Evolutionary conservation across 768 basidiomycete species (phyloP).

Genomic region (Amylocystis lapponica): DNA sequence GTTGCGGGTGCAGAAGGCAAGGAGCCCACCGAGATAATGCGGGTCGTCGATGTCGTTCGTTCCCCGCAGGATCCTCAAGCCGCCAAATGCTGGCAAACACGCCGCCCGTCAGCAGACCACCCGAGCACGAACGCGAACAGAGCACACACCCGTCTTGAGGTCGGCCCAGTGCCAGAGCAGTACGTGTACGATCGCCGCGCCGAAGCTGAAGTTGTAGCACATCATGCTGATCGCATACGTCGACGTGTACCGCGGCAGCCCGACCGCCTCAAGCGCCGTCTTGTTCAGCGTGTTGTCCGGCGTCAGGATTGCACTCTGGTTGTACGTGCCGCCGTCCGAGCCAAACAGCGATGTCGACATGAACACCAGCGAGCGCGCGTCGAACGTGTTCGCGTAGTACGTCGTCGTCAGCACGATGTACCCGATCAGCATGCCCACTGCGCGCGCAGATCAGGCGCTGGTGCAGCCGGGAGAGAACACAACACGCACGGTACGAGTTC

Average conservation of each 20-base stretch:
- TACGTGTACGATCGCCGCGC: constrained; percentile 44
- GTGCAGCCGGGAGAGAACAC: too few relatives aligned
- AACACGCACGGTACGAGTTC: constrained; percentile 38
- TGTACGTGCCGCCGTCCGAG: constrained; percentile 31
- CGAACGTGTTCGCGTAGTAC: constrained; percentile 42
- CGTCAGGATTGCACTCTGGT: constrained; percentile 37
- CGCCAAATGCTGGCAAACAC: constrained; percentile 34
- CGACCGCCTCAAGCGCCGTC: constrained; percentile 20
- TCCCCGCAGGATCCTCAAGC: constrained; percentile 32
- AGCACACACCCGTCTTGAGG: constrained; percentile 32
- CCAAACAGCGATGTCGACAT: constrained; percentile 46
- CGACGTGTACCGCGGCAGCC: constrained; percentile 34
- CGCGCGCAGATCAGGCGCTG: too few relatives aligned
- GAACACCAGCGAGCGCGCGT: constrained; percentile 37
- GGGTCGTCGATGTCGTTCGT: constrained; percentile 38
- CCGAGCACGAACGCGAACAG: background rate
- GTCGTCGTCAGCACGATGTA: constrained; percentile 36
- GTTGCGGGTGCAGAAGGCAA: background rate
- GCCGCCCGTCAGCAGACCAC: background rate
- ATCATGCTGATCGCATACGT: constrained; percentile 44
- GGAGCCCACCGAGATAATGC: constrained; percentile 28
- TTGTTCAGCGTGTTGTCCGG: constrained; percentile 32
- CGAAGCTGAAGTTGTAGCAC: constrained; percentile 45
- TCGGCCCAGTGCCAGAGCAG: constrained; percentile 50
- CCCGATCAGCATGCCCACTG: constrained; percentile 45